Evolutionary conservation across 1,139 yeast species (phyloP).

Genomic region (Protomyces pachydermus): DNA sequence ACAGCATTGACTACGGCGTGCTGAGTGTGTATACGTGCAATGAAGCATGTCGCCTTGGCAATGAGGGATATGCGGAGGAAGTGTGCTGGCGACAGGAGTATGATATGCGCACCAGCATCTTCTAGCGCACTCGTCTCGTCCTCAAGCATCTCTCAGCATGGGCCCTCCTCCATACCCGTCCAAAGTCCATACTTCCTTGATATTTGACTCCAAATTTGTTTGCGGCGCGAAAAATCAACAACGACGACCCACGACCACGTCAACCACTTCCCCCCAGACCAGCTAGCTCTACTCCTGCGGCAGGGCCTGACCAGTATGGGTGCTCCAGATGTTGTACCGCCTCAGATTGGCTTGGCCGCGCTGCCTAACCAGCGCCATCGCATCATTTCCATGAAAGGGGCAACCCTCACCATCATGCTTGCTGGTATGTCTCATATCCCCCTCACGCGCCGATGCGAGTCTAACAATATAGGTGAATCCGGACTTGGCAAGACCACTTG

Average conservation of each 20-base stretch:
- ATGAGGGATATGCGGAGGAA: slow-evolving; percentile 16
- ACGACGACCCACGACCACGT: background rate
- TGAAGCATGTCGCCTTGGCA: slow-evolving; percentile 22
- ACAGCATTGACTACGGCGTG: slow-evolving; percentile 27
- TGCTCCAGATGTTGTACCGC: slow-evolving; percentile 21
- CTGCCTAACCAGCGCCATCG: slow-evolving; percentile 92
- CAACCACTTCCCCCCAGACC: background rate
- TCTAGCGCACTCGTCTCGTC: background rate
- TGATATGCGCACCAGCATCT: slow-evolving; percentile 24
- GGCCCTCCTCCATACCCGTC: too few species aligned
- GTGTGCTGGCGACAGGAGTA: slow-evolving; percentile 14
- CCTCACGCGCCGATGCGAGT: slow-evolving; percentile 72
- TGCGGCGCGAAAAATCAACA: background rate
- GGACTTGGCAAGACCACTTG: slow-evolving; percentile 65
- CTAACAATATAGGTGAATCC: slow-evolving; percentile 19
- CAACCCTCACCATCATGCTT: slow-evolving; percentile 85
- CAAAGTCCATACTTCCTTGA: background rate
- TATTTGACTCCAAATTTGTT: background rate
- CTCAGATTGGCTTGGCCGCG: slow-evolving; percentile 69
- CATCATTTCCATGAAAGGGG: slow-evolving; percentile 82
- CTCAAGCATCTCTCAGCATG: background rate
- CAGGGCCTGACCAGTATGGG: background rate
- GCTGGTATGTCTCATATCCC: slow-evolving; percentile 55
- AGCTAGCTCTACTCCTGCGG: background rate
- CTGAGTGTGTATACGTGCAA: slow-evolving; percentile 27